Conservation (phyloP, 1,284 basidiomycete genomes). For the Naganishia sp. region DNA sequence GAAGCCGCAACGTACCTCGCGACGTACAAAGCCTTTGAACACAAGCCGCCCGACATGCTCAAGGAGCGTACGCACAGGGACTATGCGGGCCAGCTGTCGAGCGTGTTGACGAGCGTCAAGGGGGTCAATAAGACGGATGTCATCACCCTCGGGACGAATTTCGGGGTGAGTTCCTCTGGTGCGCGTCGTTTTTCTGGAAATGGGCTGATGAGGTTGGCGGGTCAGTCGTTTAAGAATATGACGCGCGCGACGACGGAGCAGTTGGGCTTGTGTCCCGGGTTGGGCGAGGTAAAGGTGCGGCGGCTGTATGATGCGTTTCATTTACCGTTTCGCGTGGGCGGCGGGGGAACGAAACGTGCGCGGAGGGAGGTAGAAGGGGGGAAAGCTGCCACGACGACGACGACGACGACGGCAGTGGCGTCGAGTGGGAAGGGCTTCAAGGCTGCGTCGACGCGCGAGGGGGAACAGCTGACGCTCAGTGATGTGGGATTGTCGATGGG, state of each 20-base stretch:
- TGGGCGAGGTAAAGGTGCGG: conserved; percentile 91
- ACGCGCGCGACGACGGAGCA: conserved; percentile 71
- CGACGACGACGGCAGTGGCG: not conserved
- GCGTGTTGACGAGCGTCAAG: conserved; percentile 83
- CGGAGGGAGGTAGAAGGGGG: too few relatives aligned
- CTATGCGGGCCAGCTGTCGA: conserved; percentile 76
- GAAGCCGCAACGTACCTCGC: conserved; percentile 91
- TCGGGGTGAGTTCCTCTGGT: conserved; percentile 78
- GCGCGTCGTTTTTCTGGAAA: too few relatives aligned
- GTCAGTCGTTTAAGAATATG: conserved; percentile 79
- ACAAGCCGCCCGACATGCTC: conserved; percentile 89
- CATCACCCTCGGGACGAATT: conserved; percentile 85
- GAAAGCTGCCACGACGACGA: not conserved
- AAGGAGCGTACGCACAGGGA: conserved; percentile 90
- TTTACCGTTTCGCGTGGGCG: conserved; percentile 55
- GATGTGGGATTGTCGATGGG: conserved; percentile 14
- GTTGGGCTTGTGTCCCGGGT: conserved; percentile 81
- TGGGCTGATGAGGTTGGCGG: conserved; percentile 6
- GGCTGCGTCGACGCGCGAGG: not conserved
- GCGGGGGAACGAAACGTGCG: conserved; percentile 15
- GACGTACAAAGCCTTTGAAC: conserved; percentile 89
- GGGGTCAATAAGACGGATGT: conserved; percentile 98
- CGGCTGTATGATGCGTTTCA: conserved; percentile 59
- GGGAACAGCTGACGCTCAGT: conserved; percentile 13
- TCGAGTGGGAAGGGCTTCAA: not conserved